Base-by-base conservation (phyloP, 192 early-diverging fungal species). In the Glomus cerebriforme region DNA sequence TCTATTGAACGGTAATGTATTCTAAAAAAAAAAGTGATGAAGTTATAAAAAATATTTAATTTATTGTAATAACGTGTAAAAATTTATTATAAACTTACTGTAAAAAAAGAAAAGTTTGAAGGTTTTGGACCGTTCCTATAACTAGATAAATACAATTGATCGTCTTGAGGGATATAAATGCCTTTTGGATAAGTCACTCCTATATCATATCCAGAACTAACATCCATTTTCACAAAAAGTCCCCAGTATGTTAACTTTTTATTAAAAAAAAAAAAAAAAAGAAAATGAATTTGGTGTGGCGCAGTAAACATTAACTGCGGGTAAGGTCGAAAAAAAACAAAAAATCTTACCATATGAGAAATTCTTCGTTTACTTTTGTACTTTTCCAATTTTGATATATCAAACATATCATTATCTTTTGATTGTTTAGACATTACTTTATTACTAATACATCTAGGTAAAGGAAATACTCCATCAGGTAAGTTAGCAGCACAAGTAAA, bases 291-390 rank as follows among this genome's bases (percentile, higher is more conserved):
- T 64, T 3, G 4, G 12, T 65, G 31, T 26, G n/a, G 13, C 31
- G 26, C 15, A 65, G 15, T 19, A 17, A 65, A 15, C 5, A 22
- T 7, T 22, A 17, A 54, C 17, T 19, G 17, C 12, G 24, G 6
- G 49, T 2, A 65, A 65, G 0, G 15, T 31, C 10, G 0, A 29
- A 65, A 26, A 27, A 64, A 27, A 64, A 29, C 10, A 43, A n/a
- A 70, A 12, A 12, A 34, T 15, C 35, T 49, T 71, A 71, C 69
- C 22, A 71, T 29, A 47, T 71, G 69, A 47, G 69, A 71, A 71
- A 47, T 24, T 49, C 7, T 71, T 26, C 69, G 31, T 29, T 29
- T 27, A 6, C 34, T 39, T 43, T 71, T 71, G 35, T 26, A 71
- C 27, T 26, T 32, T 15, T 10, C 45, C 27, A 47, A 39, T 4